Base-by-base conservation (phyloP, 768 basidiomycete species). In the Serendipita indica region DNA sequence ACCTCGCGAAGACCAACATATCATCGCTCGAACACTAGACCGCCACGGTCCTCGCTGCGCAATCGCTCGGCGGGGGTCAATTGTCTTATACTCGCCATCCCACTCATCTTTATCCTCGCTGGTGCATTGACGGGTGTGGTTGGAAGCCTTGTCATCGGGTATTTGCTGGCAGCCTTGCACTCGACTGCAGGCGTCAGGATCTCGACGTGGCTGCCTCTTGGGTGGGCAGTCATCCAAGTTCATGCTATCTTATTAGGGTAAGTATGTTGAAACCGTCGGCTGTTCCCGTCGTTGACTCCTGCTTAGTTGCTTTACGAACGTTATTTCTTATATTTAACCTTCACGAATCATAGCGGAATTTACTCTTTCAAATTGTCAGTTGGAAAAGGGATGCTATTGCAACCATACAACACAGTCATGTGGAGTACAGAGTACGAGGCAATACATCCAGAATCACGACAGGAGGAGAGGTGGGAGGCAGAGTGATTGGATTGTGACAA, bases 141-240 rank as follows among this genome's bases (percentile, higher is more conserved):
- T 18, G 49, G 49, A n/a, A 54, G 49, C n/a, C 49, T 54, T 18
- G 30, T 54, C 30, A 54, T 54, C 10, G 49, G 49, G n/a, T 54
- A 54, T 32, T 32, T 30, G 4, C 22, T 54, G 22, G 49, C 49
- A n/a, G 49, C 49, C 5, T n/a, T 54, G 10, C 20, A 28, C 7
- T 18, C 20, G 20, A 54, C 49, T 20, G 49, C 49, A 54, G 49
- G 49, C 12, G 49, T 54, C 49, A 54, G n/a, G n/a, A 54, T 54
- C n/a, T 54, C 49, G 30, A 54, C 49, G 10, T 54, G 49, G 49
- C 4, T 54, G 16, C 49, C 49, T 25, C n/a, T 54, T 3, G 49
- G 49, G 4, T 54, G 49, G 49, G 49, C 49, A 12, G 49, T 54
- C 30, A 54, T 54, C n/a, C 49, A 54, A 54, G 49, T 54, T 10